Percentiles rank a stretch among this genome's conserved stretches.
These are phyloP conservation scores for Neocucurbitaria cava DNA, from an alignment of 2,329 filamentous ascomycete species.

Conservation along the genomic window DNA sequence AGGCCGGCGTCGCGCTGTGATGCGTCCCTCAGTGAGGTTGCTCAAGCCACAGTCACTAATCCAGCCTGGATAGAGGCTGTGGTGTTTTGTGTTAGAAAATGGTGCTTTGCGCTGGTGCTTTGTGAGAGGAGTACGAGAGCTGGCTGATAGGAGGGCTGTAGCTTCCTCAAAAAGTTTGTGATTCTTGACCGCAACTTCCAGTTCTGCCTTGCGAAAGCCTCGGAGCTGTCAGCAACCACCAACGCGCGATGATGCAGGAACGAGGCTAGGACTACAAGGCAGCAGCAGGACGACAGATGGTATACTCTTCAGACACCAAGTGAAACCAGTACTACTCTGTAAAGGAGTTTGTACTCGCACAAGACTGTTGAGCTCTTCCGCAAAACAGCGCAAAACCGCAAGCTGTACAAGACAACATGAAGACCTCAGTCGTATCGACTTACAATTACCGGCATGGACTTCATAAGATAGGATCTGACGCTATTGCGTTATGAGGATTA, in stretches of 20 bases:
- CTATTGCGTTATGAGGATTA: too few relatives aligned
- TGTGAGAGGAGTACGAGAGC: background rate
- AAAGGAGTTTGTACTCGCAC: too few relatives aligned
- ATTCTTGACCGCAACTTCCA: slow-evolving; percentile 30
- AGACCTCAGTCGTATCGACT: too few relatives aligned
- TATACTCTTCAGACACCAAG: background rate
- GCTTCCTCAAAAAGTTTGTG: slow-evolving; percentile 5
- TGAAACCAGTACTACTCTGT: background rate
- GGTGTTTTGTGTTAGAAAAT: slow-evolving; percentile 16
- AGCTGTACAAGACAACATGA: too few relatives aligned
- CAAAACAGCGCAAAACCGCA: too few relatives aligned
- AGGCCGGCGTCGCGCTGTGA: slow-evolving; percentile 2
- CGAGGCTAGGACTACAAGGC: background rate
- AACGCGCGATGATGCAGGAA: background rate
- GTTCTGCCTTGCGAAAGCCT: slow-evolving; percentile 33
- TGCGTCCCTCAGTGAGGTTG: background rate
- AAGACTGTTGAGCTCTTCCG: too few relatives aligned
- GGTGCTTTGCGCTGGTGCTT: slow-evolving; percentile 2
- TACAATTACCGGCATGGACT: too few relatives aligned
- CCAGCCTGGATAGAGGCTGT: slow-evolving; percentile 15
- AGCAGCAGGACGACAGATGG: background rate
- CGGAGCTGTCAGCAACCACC: background rate
- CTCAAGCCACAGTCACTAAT: slow-evolving; percentile 12
- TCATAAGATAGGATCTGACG: too few relatives aligned
- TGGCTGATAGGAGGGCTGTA: background rate